Base-by-base conservation (phyloP, 768 basidiomycete species). In the Cantharellus anzutake region DNA sequence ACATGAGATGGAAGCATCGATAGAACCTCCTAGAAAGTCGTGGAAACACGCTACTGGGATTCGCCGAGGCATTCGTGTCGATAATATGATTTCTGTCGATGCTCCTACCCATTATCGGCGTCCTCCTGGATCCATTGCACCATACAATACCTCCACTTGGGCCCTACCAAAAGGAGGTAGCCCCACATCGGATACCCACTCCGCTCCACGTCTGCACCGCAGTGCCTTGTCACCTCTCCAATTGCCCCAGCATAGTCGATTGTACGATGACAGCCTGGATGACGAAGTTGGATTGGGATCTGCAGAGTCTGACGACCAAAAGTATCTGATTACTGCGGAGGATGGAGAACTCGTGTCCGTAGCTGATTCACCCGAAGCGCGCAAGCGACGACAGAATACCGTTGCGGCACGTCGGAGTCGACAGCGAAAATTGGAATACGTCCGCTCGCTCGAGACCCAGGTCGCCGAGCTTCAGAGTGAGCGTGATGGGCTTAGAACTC, bases 321-420 rank as follows among this genome's bases (percentile, higher is more conserved):
- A 56, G 41, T 29, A 29, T 29, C 20, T 29, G 20, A 29, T 29
- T 1, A 29, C 20, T 29, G 20, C 20, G 20, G 44, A 48, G 62
- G 71, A 44, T 81, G 84, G 35, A 75, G 77, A 51, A 73, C 75
- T 58, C 71, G 74, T 34, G 29, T 29, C 11, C 44, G 44, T 48
- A 48, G 73, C 80, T 65, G 79, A 83, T 66, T 81, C 81, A 64
- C 85, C 85, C 63, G 83, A 81, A 65, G 77, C 76, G 50, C 77
- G 76, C 50, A 91, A 90, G 73, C 79, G 90, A 39, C 76, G 82
- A 5, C 81, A 83, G 71, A 94, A 94, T 65, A 91, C 90, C 2
- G 70, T 90, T 3, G 89, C 90, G 0, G 91, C 91, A 3, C 79
- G 90, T 2, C 79, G 84, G 38, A 83, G 81, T 66, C 77, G 90